Conservation (phyloP, 768 basidiomycete genomes). For the Leccinum boreale region DNA sequence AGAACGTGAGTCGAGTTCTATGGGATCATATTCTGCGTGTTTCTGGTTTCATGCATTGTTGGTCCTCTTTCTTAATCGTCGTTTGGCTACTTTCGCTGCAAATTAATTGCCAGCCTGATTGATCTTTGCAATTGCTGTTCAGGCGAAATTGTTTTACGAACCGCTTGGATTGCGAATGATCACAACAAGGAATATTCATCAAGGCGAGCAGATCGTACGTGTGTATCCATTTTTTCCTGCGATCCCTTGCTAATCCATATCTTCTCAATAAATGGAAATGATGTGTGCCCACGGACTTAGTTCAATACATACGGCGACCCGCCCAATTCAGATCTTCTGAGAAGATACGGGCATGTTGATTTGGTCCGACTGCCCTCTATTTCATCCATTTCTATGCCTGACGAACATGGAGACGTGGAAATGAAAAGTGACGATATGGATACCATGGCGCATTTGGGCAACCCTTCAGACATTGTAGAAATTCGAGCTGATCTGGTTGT, state of each 20-base stretch:
- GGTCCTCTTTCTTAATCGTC: not conserved
- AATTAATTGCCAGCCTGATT: not conserved
- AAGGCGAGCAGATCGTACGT: conserved; percentile 86
- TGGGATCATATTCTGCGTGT: not conserved
- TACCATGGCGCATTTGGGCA: conserved; percentile 41
- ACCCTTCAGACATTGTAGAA: conserved; percentile 80
- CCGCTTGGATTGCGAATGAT: conserved; percentile 72
- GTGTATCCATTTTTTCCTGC: not conserved
- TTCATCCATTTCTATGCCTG: not conserved
- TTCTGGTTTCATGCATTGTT: not conserved
- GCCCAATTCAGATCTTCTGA: conserved; percentile 90
- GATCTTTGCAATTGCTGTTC: not conserved
- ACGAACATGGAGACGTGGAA: conserved; percentile 6
- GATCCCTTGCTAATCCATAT: too few species aligned
- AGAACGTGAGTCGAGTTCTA: conserved; percentile 61
- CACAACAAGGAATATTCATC: conserved; percentile 66
- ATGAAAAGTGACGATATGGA: conserved; percentile 21
- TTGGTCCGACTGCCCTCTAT: conserved; percentile 51
- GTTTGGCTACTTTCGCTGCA: not conserved
- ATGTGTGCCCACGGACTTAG: conserved; percentile 35
- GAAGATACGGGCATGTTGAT: conserved; percentile 93
- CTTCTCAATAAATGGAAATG: not conserved
- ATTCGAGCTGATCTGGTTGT: conserved; percentile 70
- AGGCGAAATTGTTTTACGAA: conserved; percentile 89
- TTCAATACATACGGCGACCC: conserved; percentile 96